Evolutionary conservation across 345 rosid species (phyloP).

Genomic region (Xanthoceras sorbifolium): DNA sequence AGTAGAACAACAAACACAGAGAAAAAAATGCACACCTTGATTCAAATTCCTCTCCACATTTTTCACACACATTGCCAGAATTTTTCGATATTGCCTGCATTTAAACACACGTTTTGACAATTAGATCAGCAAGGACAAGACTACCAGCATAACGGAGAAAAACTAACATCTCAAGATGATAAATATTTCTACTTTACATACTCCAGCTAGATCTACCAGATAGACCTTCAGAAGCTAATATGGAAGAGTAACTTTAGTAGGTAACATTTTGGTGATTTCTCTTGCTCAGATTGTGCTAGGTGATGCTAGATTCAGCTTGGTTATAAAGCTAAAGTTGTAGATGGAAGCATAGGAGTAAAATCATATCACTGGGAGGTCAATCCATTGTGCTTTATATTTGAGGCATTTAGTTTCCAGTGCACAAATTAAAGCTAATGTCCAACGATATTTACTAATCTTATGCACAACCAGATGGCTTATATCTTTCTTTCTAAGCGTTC

Average conservation of each 20-base stretch:
- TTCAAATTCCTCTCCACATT: constrained; percentile 82
- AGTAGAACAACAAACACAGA: neutral
- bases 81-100: constrained; percentile 62
- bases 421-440: too few relatives aligned
- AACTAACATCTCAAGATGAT: neutral
- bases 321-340: too few relatives aligned
- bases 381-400: too few relatives aligned
- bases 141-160: neutral
- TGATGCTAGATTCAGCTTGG: neutral
- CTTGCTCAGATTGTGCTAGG: neutral
- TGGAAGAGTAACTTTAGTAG: neutral
- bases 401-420: too few relatives aligned
- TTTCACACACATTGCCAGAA: constrained; percentile 60
- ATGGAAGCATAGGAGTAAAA: too few relatives aligned
- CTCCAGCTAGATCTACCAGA: neutral
- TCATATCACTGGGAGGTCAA: too few relatives aligned
- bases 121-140: neutral
- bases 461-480: neutral
- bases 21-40: constrained; percentile 53
- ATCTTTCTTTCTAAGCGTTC: neutral
- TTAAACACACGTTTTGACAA: constrained; percentile 4
- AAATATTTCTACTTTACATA: neutral
- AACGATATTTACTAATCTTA: neutral
- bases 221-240: constrained; percentile 1
- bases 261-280: too few relatives aligned